Base-by-base conservation (phyloP, 2,329 filamentous ascomycete genomes). In the Ploettnerulaceae sp. region DNA sequence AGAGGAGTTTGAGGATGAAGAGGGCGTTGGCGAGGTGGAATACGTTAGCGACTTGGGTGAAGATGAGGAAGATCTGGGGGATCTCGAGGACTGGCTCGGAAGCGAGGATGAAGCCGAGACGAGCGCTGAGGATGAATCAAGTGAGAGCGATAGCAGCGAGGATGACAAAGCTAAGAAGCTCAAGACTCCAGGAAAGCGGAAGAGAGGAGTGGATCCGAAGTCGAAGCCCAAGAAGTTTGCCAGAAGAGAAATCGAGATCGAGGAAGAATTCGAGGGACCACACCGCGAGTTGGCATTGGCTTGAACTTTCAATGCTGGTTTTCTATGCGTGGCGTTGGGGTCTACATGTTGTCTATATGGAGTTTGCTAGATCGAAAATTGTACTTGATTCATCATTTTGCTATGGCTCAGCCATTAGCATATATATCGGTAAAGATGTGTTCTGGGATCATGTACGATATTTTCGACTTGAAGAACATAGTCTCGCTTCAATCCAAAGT, bases 1-100 rank as follows among this genome's bases (percentile, higher is more conserved):
- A 59, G 77, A 81, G 52, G 83, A 86, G 57, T 65, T 70, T 22
- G 74, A 79, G 52, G 79, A 80, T 41, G 76, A 76, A 50, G 78
- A 83, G 34, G 83, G 81, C 43, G 77, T 80, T 48, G 86, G 81
- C 35, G 78, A 85, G 50, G 85, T 97, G 36, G 89, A 97, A 71
- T 97, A 96, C 61, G 88, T 97, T 48, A 91, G 86, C 62, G 93
- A 96, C 65, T 70, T 95, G 47, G 90, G 90, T 36, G 89, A 87
- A 63, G 86, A 85, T 56, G 86, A 90, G 51, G 85, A 88, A 47
- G 86, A 89, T 57, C 70, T 88, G 15, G 81, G 77, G 43, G 86
- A 89, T 62, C 78, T 97, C 40, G 87, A 97, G 67, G 91, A 97
- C 63, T 97, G 91, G 91, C 74, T 96, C 39, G 89, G 84, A 58